Conservation (phyloP, 202 grass and related monocot species). For the Musa balbisiana region DNA sequence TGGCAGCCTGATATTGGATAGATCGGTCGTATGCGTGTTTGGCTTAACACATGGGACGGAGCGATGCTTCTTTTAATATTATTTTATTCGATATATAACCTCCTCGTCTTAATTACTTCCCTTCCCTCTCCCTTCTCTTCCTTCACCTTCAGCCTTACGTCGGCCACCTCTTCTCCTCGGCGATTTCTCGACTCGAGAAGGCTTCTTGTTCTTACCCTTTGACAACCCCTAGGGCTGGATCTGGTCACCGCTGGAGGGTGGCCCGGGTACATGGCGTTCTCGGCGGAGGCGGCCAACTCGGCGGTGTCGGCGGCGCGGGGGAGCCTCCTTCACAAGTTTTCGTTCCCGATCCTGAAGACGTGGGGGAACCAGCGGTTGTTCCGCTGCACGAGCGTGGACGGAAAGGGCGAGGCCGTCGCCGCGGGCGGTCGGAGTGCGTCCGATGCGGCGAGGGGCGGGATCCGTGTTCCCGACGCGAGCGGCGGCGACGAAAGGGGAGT, state of each 20-base stretch:
- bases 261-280: not conserved
- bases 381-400: not conserved
- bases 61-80: not conserved
- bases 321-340: not conserved
- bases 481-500: not conserved
- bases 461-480: not conserved
- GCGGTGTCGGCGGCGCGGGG: not conserved
- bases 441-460: not conserved
- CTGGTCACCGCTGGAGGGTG: not conserved
- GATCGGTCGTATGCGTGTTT: not conserved
- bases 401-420: not conserved
- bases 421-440: not conserved
- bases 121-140: not conserved
- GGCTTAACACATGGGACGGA: not conserved
- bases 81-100: slow-evolving; percentile 1
- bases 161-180: not conserved
- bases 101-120: not conserved
- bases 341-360: slow-evolving; percentile 1
- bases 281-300: not conserved
- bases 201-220: not conserved
- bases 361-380: slow-evolving; percentile 3
- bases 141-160: not conserved
- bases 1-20: not conserved
- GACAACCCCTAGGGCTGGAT: not conserved
- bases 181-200: not conserved